Evolutionary conservation across 768 basidiomycete genomes (phyloP), one percentile per base, ranked within the genome.

Genomic region (Mycena rebaudengoi): DNA sequence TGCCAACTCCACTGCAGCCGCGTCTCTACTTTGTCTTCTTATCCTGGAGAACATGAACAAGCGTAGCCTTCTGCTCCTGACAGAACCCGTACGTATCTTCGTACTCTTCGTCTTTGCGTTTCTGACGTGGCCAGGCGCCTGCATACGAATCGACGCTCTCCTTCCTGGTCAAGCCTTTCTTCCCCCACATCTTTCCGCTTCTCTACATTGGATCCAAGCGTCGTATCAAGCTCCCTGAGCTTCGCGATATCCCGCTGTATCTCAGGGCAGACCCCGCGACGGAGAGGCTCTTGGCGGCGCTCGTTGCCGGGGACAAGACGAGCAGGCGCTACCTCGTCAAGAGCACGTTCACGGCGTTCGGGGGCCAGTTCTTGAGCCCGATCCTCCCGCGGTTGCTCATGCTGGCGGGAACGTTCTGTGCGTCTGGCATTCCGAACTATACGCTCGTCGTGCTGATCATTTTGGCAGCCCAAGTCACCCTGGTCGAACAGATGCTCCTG

Each of bases 101-200:
- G 13, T 23, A 2, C 28, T 48, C 28, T 28, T 13, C 14, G 25
- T 26, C 5, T 3, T 10, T 29, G 14, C 28, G n/a, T 4, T 12
- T 25, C 46, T 48, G 5, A 48, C 11, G 12, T n/a, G 11, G 25
- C 5, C 46, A 48, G 46, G n/a, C 46, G 14, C 46, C 46, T 7
- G 46, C 46, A 25, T 48, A 48, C 46, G 46, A 48, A 48, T 48
- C 46, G 12, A 48, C 46, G 11, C 46, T 48, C 46, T 48, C 46
- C 46, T 48, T 48, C 46, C 23, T 48, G 25, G 28, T 28, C 46
- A 48, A 28, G 21, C 46, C 46, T 14, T 48, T 48, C 21, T 48
- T 48, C 25, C 46, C 46, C 11, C 46, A 48, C 23, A 25, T 48
- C 26, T 14, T 48, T n/a, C 46, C 46, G 11, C 21, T 48, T 16